Conservation (phyloP, 306 rosid species). For the Pyrus bretschneideri region DNA sequence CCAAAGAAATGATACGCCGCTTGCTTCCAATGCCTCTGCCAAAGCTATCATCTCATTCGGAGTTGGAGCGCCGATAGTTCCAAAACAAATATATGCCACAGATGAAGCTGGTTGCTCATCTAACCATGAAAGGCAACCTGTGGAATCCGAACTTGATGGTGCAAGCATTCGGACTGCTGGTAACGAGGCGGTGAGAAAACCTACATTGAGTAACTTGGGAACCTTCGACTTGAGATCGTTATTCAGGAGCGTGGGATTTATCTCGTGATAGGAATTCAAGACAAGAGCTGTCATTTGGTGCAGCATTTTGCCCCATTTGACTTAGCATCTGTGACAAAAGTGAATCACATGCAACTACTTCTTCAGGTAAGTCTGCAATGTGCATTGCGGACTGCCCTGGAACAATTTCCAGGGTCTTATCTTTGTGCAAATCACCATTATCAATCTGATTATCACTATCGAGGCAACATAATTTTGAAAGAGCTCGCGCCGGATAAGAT, state of each 20-base stretch:
- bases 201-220: conserved; percentile 16
- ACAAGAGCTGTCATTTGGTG: conserved; percentile 33
- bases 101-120: background rate
- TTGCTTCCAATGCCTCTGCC: conserved; percentile 43
- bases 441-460: background rate
- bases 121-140: conserved; percentile 24
- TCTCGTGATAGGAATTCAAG: conserved; percentile 24
- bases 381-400: conserved; percentile 33
- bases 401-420: conserved; percentile 26
- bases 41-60: conserved; percentile 12
- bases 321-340: conserved; percentile 17
- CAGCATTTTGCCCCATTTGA: conserved; percentile 15
- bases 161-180: background rate
- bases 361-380: conserved; percentile 28
- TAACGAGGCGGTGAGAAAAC: conserved; percentile 28
- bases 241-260: conserved; percentile 19
- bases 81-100: conserved; percentile 17
- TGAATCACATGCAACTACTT: background rate
- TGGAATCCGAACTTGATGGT: conserved; percentile 11
- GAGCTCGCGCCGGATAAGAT: conserved; percentile 8
- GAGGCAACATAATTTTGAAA: background rate
- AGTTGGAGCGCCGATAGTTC: conserved; percentile 5
- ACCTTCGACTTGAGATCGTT: conserved; percentile 30
- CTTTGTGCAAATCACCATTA: background rate
- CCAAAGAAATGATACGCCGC: conserved; percentile 26